These are phyloP conservation scores for Euphrasia confusa DNA, from an alignment of 257 asterid genomes.

Conservation along the genomic window DNA sequence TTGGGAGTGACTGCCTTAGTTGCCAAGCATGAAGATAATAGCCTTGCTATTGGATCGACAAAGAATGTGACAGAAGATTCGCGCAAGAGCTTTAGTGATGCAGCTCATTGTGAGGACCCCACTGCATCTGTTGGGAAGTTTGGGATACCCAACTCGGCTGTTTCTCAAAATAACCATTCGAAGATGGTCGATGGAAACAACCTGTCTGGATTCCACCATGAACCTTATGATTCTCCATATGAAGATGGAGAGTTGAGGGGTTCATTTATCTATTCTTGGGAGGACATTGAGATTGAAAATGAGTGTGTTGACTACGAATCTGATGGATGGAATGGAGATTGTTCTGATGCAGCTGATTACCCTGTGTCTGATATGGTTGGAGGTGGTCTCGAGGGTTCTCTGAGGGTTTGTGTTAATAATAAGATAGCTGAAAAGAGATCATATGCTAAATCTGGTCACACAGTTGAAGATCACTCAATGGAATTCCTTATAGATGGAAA, in stretches of 20 bases:
- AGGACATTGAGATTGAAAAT: conserved; percentile 50
- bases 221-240: conserved; percentile 74
- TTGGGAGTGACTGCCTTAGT: not conserved
- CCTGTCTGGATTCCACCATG: conserved; percentile 27
- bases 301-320: conserved; percentile 75
- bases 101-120: conserved; percentile 20
- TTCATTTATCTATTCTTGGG: conserved; percentile 51
- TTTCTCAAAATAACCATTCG: conserved; percentile 35
- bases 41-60: conserved; percentile 15
- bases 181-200: conserved; percentile 29
- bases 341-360: conserved; percentile 47
- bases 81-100: conserved; percentile 33
- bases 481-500: conserved; percentile 34
- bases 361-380: conserved; percentile 50
- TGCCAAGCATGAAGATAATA: conserved; percentile 28
- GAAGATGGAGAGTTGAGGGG: conserved; percentile 92
- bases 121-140: conserved; percentile 29
- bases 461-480: conserved; percentile 34
- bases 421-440: conserved; percentile 41
- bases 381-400: conserved; percentile 58
- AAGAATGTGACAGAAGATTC: conserved; percentile 28
- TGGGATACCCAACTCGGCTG: conserved; percentile 30
- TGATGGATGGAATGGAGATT: conserved; percentile 63
- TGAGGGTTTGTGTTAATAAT: conserved; percentile 21
- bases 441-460: conserved; percentile 52